Conservation (phyloP, 331 rosid genomes). For the Acacia pycnantha region DNA sequence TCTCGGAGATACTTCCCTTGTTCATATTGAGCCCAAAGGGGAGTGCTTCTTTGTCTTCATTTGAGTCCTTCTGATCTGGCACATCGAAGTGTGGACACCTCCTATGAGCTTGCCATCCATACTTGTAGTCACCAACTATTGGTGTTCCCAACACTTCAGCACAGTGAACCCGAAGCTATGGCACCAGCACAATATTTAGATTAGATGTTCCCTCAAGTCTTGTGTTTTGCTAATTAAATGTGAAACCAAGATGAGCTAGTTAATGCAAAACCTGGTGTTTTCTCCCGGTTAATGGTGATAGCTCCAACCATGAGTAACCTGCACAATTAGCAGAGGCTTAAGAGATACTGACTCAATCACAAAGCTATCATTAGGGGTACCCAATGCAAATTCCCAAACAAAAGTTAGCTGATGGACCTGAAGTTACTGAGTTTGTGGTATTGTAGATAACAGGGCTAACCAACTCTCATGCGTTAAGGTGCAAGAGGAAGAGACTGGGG, state of each 20-base stretch:
- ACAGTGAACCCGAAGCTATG: constrained; percentile 94
- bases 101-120: constrained; percentile 89
- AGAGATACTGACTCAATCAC: constrained; percentile 17
- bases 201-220: background rate
- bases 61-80: constrained; percentile 38
- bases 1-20: constrained; percentile 65
- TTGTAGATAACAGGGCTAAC: too few species aligned
- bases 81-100: constrained; percentile 51
- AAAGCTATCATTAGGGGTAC: background rate
- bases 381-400: background rate
- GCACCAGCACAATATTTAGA: constrained; percentile 27
- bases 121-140: constrained; percentile 92
- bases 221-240: constrained; percentile 4
- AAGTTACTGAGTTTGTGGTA: background rate
- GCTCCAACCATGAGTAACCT: constrained; percentile 93
- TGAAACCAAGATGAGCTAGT: constrained; percentile 1
- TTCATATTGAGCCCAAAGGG: constrained; percentile 73
- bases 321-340: constrained; percentile 34
- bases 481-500: background rate
- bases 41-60: constrained; percentile 47
- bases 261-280: constrained; percentile 78
- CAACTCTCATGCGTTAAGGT: too few species aligned
- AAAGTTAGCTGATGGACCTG: background rate
- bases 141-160: constrained; percentile 92
- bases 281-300: constrained; percentile 87